A percentile compares a stretch with the other conserved stretches of the same genome.
phyloP scores from a whole-genome alignment of 2,329 filamentous ascomycete species.

The Cadophora malorum region DNA sequence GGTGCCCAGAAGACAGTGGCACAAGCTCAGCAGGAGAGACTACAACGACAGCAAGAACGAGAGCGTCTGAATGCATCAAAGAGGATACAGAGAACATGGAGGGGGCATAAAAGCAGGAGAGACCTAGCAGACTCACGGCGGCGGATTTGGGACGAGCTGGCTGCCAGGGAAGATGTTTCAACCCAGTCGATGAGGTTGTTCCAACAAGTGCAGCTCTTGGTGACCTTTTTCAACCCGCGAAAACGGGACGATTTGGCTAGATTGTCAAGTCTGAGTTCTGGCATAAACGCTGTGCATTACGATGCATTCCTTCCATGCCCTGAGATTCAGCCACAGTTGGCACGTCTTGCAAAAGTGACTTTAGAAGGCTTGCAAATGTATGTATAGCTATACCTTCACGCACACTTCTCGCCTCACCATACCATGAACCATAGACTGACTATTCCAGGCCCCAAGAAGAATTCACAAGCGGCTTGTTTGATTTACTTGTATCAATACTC shows the following conservation, averaged over 20 bases:
- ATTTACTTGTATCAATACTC: constrained; percentile 39
- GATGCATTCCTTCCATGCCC: constrained; percentile 43
- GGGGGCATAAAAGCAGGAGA: constrained; percentile 72
- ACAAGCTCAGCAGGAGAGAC: constrained; percentile 85
- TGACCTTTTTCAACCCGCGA: constrained; percentile 56
- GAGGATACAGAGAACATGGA: constrained; percentile 81
- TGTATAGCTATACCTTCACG: constrained; percentile 14
- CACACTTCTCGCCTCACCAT: not conserved
- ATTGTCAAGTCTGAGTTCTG: constrained; percentile 50
- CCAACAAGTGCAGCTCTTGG: constrained; percentile 54
- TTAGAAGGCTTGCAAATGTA: constrained; percentile 42
- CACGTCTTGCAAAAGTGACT: constrained; percentile 36
- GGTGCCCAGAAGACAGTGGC: constrained; percentile 80
- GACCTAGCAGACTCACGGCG: constrained; percentile 63
- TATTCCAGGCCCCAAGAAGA: constrained; percentile 33
- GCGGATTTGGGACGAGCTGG: constrained; percentile 66
- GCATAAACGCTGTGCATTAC: constrained; percentile 44
- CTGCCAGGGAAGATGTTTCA: constrained; percentile 47
- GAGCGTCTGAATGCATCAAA: constrained; percentile 76
- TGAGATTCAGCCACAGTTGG: constrained; percentile 37
- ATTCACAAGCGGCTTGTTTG: constrained; percentile 33
- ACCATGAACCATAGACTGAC: constrained; percentile 26
- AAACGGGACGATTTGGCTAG: constrained; percentile 56
- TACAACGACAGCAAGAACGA: constrained; percentile 80
- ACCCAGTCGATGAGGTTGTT: constrained; percentile 47